phyloP scores from a whole-genome alignment of 179 eudicot genomes.

The Amaranthus tricolor region DNA sequence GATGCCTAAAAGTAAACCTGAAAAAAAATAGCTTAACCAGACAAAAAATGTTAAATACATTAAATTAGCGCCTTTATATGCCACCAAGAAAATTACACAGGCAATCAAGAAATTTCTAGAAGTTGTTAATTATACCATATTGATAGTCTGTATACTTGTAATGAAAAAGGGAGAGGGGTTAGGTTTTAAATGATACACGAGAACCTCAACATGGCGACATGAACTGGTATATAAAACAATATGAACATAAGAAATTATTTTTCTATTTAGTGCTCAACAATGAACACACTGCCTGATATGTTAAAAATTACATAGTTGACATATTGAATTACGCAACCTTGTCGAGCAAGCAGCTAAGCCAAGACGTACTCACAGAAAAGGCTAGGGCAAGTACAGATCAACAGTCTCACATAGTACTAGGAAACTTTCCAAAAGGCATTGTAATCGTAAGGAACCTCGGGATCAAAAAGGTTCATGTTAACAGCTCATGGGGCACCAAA shows the following conservation, averaged over 20 bases:
- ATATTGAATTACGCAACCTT: not conserved
- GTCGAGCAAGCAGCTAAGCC: not conserved
- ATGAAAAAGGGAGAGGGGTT: not conserved
- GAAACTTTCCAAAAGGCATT: not conserved
- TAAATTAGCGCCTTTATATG: no score
- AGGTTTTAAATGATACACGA: not conserved
- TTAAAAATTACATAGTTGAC: not conserved
- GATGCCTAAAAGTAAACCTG: no score
- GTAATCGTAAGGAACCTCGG: not conserved
- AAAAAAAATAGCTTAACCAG: no score
- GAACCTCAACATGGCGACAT: no score
- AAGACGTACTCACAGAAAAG: not conserved
- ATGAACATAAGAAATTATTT: no score
- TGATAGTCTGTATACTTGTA: no score
- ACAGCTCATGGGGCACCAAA: not conserved
- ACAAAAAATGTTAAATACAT: no score
- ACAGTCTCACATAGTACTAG: not conserved
- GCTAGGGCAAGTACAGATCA: not conserved
- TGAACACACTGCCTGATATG: not conserved
- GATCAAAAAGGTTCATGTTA: not conserved
- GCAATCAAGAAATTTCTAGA: no score
- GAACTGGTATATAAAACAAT: no score
- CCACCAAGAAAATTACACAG: no score
- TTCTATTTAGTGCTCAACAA: no score
- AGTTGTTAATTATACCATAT: no score